These are phyloP conservation scores for Coriolopsis trogii DNA, from an alignment of 1,284 basidiomycete genomes.

Conservation along the genomic window DNA sequence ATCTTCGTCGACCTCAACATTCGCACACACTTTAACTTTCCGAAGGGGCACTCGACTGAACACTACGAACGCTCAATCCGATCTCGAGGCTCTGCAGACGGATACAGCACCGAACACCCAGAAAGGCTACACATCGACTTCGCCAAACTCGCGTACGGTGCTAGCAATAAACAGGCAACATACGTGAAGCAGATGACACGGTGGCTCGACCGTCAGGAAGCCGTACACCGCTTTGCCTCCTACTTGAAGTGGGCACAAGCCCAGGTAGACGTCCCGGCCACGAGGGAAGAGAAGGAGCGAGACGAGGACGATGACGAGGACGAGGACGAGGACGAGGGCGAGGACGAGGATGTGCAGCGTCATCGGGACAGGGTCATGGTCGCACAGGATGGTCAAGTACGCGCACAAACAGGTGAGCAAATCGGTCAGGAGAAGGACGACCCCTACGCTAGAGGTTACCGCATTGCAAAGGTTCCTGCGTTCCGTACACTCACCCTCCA, in stretches of 20 bases:
- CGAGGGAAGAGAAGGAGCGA: no score
- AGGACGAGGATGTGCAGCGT: no score
- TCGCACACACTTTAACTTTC: constrained; percentile 30
- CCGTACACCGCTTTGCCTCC: not conserved
- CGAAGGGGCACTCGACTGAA: constrained; percentile 30
- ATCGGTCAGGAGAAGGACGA: no score
- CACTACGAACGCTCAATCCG: constrained; percentile 25
- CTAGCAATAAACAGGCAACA: constrained; percentile 27
- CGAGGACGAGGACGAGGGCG: no score
- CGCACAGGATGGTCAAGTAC: no score
- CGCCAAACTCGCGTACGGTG: constrained; percentile 22
- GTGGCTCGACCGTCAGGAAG: constrained; percentile 22
- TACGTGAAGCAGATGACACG: constrained; percentile 25
- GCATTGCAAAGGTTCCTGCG: not conserved
- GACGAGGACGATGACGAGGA: no score
- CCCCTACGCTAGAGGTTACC: not conserved
- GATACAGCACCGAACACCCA: constrained; percentile 27
- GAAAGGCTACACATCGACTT: constrained; percentile 23
- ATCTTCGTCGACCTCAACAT: constrained; percentile 24
- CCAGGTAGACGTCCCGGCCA: no score
- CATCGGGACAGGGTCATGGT: no score
- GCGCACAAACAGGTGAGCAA: not conserved
- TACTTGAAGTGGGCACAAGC: constrained; percentile 4
- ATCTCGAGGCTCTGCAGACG: constrained; percentile 21
- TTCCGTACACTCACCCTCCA: not conserved